Evolutionary conservation across 148 eudicot genomes (phyloP).

Genomic region (Chenopodium quinoa): DNA sequence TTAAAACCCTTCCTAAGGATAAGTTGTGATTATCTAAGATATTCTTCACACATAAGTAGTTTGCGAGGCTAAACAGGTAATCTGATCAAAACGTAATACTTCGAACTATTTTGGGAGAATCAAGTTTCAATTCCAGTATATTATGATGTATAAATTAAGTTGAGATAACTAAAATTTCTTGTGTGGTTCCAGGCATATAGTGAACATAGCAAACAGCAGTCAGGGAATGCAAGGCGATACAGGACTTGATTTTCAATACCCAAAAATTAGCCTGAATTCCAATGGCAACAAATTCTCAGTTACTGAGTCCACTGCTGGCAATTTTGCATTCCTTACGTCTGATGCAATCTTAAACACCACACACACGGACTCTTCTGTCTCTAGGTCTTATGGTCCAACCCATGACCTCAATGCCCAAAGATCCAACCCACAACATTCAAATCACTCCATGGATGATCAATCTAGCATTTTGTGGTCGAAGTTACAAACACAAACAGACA

Average conservation of each 20-base stretch:
- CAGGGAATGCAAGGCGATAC: background rate
- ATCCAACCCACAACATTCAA: background rate
- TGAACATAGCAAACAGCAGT: background rate
- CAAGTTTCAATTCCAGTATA: background rate
- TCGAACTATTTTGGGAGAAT: no score
- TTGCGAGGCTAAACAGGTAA: no score
- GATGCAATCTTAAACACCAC: conserved; percentile 8
- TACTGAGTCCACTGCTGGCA: background rate
- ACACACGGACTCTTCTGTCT: background rate
- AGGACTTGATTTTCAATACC: background rate
- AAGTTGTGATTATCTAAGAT: no score
- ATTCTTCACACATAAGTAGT: no score
- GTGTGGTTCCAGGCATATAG: background rate
- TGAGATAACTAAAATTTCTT: background rate
- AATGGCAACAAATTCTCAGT: background rate
- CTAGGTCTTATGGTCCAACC: background rate
- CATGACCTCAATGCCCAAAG: background rate
- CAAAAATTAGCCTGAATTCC: background rate
- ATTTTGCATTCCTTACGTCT: background rate
- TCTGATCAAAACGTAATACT: no score
- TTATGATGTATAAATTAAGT: background rate
- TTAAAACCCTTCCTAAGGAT: no score
- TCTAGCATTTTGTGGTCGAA: background rate
- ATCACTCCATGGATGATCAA: conserved; percentile 28
- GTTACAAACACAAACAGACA: conserved; percentile 1